phyloP scores from a whole-genome alignment of 345 rosid species.

The Acer saccharum region DNA sequence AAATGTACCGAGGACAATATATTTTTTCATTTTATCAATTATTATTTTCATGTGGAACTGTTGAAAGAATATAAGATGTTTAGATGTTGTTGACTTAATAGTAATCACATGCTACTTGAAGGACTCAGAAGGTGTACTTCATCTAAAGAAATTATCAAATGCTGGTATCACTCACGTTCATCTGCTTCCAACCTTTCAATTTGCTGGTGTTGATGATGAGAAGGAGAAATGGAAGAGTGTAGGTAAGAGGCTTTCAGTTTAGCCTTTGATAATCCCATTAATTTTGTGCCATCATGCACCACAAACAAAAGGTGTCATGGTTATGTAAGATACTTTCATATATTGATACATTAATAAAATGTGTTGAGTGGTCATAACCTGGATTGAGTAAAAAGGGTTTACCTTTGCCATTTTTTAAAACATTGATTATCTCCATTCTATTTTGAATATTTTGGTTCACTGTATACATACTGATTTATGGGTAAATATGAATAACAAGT shows the following conservation, averaged over 20 bases:
- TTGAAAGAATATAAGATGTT: not conserved
- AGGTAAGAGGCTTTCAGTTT: conserved; percentile 46
- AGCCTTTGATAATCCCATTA: conserved; percentile 2
- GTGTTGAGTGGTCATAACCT: not conserved
- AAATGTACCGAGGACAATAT: not conserved
- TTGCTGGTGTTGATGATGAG: conserved; percentile 81
- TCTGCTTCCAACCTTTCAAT: conserved; percentile 86
- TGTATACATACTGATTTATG: not conserved
- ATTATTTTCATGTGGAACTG: conserved; percentile 5
- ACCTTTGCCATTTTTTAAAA: not conserved
- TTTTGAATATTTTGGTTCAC: not conserved
- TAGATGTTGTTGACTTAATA: conserved; percentile 7
- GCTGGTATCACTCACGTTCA: conserved; percentile 95
- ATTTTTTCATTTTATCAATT: not conserved
- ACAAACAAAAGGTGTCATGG: not conserved
- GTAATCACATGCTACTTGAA: conserved; percentile 32
- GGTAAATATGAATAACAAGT: not conserved
- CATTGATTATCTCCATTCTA: not conserved
- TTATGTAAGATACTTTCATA: conserved; percentile 1
- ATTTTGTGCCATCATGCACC: not conserved
- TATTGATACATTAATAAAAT: not conserved
- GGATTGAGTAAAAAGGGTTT: not conserved
- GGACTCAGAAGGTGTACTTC: conserved; percentile 82
- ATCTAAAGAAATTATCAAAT: conserved; percentile 72
- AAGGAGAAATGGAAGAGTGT: conserved; percentile 82